phyloP scores from a whole-genome alignment of 768 basidiomycete genomes.

The Russula ochroleuca region DNA sequence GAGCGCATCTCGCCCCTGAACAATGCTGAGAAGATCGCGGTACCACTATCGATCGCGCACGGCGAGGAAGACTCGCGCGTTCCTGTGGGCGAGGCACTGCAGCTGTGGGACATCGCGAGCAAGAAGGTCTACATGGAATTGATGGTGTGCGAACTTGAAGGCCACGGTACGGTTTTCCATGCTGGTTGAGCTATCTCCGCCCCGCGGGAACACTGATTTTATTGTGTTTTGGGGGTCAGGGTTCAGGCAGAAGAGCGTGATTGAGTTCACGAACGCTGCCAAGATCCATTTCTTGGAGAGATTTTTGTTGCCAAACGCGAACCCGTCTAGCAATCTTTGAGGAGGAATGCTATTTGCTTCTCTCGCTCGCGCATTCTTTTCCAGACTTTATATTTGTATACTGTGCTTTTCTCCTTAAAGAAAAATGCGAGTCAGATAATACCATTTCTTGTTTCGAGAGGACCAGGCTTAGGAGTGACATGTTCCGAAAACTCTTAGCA shows the following conservation, averaged over 20 bases:
- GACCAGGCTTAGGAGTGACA: too few relatives aligned
- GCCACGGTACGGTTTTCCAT: conserved; percentile 35
- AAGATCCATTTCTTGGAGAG: conserved; percentile 40
- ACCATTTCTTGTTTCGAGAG: too few relatives aligned
- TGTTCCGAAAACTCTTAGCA: too few relatives aligned
- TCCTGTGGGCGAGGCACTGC: conserved; percentile 39
- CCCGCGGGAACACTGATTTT: not conserved
- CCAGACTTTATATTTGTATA: too few relatives aligned
- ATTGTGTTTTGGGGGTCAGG: conserved; percentile 28
- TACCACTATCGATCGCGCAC: conserved; percentile 41
- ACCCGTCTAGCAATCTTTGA: not conserved
- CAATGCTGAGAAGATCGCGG: conserved; percentile 36
- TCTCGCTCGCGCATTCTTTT: too few relatives aligned
- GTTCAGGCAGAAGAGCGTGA: conserved; percentile 43
- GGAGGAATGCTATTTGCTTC: not conserved
- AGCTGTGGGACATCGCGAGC: conserved; percentile 38
- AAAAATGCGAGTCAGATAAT: too few relatives aligned
- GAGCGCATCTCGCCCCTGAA: conserved; percentile 41
- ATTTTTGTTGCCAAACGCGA: conserved; percentile 31
- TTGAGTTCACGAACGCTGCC: conserved; percentile 42
- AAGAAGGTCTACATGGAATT: conserved; percentile 35
- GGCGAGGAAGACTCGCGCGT: conserved; percentile 42
- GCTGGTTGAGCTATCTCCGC: too few relatives aligned
- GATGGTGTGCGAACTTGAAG: conserved; percentile 41
- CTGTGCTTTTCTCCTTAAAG: too few relatives aligned